Base-by-base conservation (phyloP, 2,329 filamentous ascomycete species). In the Myriosclerotinia curreyana region DNA sequence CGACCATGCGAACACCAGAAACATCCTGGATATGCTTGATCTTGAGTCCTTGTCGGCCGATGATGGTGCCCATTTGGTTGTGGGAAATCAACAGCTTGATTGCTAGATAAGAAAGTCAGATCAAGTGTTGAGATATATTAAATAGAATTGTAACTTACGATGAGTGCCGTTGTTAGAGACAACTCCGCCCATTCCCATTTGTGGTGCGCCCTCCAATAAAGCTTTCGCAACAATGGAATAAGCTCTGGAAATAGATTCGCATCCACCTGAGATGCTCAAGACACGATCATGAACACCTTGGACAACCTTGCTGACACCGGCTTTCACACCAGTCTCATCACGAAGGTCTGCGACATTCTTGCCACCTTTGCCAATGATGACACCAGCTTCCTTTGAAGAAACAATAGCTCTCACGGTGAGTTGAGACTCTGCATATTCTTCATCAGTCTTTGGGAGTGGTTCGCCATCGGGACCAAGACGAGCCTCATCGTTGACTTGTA, bases 31-130 rank as follows among this genome's bases (percentile, higher is more conserved):
- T 99, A 77, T 97, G 91, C 84, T 99, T 99, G 83, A 99, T 99
- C 83, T 98, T 99, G 71, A 97, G 83, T 66, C 95, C 95, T 77
- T 96, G 91, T 70, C 92, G 88, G 73, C 95, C 95, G 75, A 99
- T 99, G 80, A 99, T 97, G 73, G 95, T 99, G 68, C 95, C 95
- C 95, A 99, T 99, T 80, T 99, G 95, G 78, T 98, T 98, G 82
- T 99, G 94, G 42, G 95, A 99, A 78, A 99, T 98, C 76, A 99
- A 88, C 40, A 99, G 88, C 75, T 96, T 96, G 77, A 99, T 91
- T 67, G 95, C 95, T 99, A 71, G 28, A 66, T 28, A 61, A 17
- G 56, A 49, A 56, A 15, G 31, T 65, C 64, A 49, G 40, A 40
- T 65, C 17, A 64, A 55, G 36, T 7, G 40, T 15, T 54, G 28